Evolutionary conservation across 208 protist genomes (phyloP), one percentile per base, ranked within the genome.

Genomic region (Acanthamoeba castellanii): DNA sequence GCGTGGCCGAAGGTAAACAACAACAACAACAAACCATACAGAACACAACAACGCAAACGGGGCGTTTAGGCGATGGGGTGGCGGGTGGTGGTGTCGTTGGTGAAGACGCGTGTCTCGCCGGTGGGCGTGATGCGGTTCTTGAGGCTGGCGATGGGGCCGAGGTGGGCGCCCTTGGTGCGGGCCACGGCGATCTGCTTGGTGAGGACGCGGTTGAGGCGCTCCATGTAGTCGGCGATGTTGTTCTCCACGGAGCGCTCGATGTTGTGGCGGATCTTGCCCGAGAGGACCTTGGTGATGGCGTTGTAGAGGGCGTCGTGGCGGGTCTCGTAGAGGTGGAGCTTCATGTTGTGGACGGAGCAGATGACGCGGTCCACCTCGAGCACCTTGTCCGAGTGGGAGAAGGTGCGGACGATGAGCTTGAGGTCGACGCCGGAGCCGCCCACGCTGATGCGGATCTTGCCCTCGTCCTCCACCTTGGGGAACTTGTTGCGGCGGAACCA

Each of bases 381-480:
- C 20, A 90, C 20, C 8, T 68, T 68, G 20, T 13, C 5, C 13
- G 84, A 50, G 27, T 22, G 25, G 47, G 27, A 27, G 59, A 70
- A 68, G 32, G 84, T 90, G 27, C 59, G 84, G 4, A 90, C 20
- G 14, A 37, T 68, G 16, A 90, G 11, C n/a, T 45, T 37, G 13
- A 90, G 50, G 57, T 90, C 84, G 42, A 90, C 34, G 59, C 84
- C 84, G 3, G 30, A 47, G 25, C 84, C 84, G 57, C 84, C 84
- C 2, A 90, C 22, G 55, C 34, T 47, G 27, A 90, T 90, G 55
- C n/a, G 34, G 30, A 47, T 47, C 34, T 68, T 61, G 55, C 84
- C 84, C 32, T 61, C 50, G 32, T 90, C 84, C 55, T 90, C 84
- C 9, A 90, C 57, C 84, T 70, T 90, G 25, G 84, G 84, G 84